These are phyloP conservation scores for Rhizopogon vesiculosus DNA, from an alignment of 768 basidiomycete genomes.

Conservation along the genomic window DNA sequence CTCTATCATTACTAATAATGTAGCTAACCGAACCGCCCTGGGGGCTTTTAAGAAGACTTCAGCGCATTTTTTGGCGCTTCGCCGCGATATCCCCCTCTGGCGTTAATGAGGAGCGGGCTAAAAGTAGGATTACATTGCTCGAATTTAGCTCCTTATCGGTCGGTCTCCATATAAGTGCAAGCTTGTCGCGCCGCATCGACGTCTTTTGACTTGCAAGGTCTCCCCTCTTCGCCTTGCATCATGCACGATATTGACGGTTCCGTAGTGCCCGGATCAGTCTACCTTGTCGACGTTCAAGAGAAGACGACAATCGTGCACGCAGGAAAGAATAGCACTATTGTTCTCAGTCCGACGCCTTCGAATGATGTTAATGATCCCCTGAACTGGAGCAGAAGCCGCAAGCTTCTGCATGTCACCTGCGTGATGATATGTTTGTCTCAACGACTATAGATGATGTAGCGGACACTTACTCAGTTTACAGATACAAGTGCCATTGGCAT, in stretches of 20 bases:
- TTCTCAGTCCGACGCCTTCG: constrained; percentile 20
- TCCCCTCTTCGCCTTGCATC: neutral
- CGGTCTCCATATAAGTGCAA: neutral
- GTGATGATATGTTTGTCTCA: constrained; percentile 14
- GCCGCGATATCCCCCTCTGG: neutral
- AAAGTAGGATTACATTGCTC: too few relatives aligned
- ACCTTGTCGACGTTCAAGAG: constrained; percentile 19
- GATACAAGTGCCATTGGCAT: constrained; percentile 14
- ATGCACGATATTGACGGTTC: constrained; percentile 15
- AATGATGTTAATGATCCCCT: constrained; percentile 18
- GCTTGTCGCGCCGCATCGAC: neutral
- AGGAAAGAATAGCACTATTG: constrained; percentile 11
- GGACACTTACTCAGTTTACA: neutral
- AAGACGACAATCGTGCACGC: constrained; percentile 9
- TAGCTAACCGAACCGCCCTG: too few relatives aligned
- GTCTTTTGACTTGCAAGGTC: neutral
- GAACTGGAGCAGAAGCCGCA: constrained; percentile 15
- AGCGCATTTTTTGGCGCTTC: neutral
- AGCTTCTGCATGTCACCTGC: constrained; percentile 9
- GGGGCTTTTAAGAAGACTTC: neutral
- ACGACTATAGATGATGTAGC: neutral
- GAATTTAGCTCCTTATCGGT: neutral
- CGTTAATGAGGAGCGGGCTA: neutral
- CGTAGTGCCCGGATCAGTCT: constrained; percentile 17
- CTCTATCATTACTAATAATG: too few relatives aligned